A percentile compares a stretch with the other conserved stretches of the same genome.
Evolutionary conservation across 768 basidiomycete genomes (phyloP).

Genomic region (Lentinula aciculospora): DNA sequence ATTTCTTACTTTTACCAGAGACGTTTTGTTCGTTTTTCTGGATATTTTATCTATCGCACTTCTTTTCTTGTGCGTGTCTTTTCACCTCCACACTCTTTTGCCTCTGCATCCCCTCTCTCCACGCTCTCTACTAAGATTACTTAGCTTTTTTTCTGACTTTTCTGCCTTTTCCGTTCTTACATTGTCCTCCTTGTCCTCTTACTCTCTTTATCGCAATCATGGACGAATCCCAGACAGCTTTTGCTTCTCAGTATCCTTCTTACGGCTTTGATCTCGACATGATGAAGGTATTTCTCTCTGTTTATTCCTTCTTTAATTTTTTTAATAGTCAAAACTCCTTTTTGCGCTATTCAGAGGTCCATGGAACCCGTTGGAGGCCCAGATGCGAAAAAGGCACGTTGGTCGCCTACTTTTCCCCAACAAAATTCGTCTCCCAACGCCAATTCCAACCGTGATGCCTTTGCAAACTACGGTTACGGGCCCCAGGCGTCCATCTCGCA

Average conservation of each 20-base stretch:
- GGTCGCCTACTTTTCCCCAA: slow-evolving; percentile 63
- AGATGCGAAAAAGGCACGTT: slow-evolving; percentile 86
- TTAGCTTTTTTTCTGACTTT: slow-evolving; percentile 7
- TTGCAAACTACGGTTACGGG: slow-evolving; percentile 86
- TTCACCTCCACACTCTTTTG: slow-evolving; percentile 11
- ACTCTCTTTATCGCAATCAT: slow-evolving; percentile 32
- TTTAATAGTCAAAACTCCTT: slow-evolving; percentile 5
- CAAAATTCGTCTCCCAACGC: slow-evolving; percentile 26
- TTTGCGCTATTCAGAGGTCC: slow-evolving; percentile 51
- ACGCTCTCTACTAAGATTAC: slow-evolving; percentile 10
- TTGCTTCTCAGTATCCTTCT: slow-evolving; percentile 60
- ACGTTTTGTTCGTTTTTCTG: slow-evolving; percentile 11
- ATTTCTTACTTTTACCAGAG: slow-evolving; percentile 6
- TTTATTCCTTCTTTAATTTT: neutral
- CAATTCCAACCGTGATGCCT: slow-evolving; percentile 55
- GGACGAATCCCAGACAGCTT: slow-evolving; percentile 73
- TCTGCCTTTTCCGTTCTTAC: slow-evolving; percentile 25
- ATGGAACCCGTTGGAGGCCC: slow-evolving; percentile 81
- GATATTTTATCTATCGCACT: slow-evolving; percentile 11
- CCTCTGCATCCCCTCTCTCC: neutral
- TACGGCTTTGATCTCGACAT: slow-evolving; percentile 85
- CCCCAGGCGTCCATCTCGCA: slow-evolving; percentile 64
- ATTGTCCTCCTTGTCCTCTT: slow-evolving; percentile 16
- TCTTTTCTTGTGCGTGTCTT: slow-evolving; percentile 13
- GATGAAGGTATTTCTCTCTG: slow-evolving; percentile 63